Conservation (phyloP, 305 asterid genomes). For the Withania somnifera region DNA sequence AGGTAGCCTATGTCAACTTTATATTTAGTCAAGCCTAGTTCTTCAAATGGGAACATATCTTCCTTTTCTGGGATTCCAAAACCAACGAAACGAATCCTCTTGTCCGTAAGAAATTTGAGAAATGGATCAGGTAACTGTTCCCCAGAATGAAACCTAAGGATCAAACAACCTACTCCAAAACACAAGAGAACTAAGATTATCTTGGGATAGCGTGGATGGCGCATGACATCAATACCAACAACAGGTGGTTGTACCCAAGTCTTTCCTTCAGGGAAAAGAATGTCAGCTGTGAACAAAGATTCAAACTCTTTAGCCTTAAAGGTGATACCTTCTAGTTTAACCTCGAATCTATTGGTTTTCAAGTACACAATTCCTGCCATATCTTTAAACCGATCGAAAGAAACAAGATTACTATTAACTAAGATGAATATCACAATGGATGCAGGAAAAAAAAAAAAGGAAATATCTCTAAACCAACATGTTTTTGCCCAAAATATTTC, state of each 20-base stretch:
- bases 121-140: constrained; percentile 41
- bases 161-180: constrained; percentile 65
- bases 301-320: constrained; percentile 68
- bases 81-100: constrained; percentile 56
- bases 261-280: constrained; percentile 64
- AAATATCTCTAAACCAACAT: constrained; percentile 5
- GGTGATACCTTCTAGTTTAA: constrained; percentile 80
- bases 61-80: constrained; percentile 60
- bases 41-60: constrained; percentile 57
- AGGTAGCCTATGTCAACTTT: constrained; percentile 48
- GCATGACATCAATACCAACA: constrained; percentile 79
- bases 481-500: constrained; percentile 7
- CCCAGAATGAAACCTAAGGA: constrained; percentile 51
- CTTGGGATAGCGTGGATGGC: constrained; percentile 72
- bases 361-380: constrained; percentile 77
- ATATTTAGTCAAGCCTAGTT: constrained; percentile 31
- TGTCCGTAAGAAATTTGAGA: constrained; percentile 46
- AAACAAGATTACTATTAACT: not conserved
- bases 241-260: constrained; percentile 56
- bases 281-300: constrained; percentile 49
- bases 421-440: not conserved
- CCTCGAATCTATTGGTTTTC: constrained; percentile 70
- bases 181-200: constrained; percentile 44
- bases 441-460: not conserved
- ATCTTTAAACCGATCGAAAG: not conserved